Conservation (phyloP, 768 basidiomycete species). For the Boletus sensibilis region DNA sequence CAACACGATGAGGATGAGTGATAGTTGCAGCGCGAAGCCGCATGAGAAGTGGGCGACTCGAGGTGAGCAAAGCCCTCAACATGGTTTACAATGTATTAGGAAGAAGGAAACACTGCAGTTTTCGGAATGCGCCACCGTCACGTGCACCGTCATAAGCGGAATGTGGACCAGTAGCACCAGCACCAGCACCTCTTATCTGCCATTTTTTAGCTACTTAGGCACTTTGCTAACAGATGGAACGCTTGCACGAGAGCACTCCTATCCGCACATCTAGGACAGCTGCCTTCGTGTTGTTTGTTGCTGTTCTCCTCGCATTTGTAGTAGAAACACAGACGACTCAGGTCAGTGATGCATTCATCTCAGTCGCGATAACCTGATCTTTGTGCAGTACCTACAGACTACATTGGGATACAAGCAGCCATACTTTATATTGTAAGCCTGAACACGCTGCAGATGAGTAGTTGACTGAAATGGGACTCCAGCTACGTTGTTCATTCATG, state of each 20-base stretch:
- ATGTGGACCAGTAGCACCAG: no score
- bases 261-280: constrained; percentile 34
- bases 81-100: constrained; percentile 33
- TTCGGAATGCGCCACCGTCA: background rate
- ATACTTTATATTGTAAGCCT: constrained; percentile 79
- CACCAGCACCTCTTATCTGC: background rate
- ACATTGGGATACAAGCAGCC: constrained; percentile 79
- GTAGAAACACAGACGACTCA: constrained; percentile 74
- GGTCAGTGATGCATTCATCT: constrained; percentile 39
- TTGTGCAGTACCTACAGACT: constrained; percentile 71
- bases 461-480: constrained; percentile 6
- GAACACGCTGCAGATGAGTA: background rate
- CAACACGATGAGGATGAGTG: constrained; percentile 33
- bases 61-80: constrained; percentile 64
- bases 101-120: background rate
- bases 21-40: constrained; percentile 46
- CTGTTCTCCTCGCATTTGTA: constrained; percentile 69
- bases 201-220: background rate
- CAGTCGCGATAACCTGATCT: constrained; percentile 1
- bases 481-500: constrained; percentile 88
- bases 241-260: background rate
- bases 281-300: constrained; percentile 55
- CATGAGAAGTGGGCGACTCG: constrained; percentile 59
- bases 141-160: constrained; percentile 12
- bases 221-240: constrained; percentile 4